These are phyloP conservation scores for Yarrowia bubula DNA, from an alignment of 805 yeast species.

Conservation along the genomic window DNA sequence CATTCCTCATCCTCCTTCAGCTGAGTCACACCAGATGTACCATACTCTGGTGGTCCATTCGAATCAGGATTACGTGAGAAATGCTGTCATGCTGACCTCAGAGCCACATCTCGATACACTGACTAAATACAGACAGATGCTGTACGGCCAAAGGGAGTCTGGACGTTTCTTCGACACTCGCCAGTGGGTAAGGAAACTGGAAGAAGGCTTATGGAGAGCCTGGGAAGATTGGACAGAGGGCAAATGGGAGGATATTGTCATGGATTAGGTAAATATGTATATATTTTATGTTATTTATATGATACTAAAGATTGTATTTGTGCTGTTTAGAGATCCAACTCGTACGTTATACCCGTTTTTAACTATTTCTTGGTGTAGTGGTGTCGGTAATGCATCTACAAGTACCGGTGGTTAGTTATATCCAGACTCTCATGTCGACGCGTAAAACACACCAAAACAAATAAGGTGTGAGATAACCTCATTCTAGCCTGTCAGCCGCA, in stretches of 20 bases:
- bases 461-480: too few relatives aligned
- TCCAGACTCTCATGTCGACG: too few relatives aligned
- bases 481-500: too few relatives aligned
- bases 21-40: background rate
- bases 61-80: background rate
- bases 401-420: too few relatives aligned
- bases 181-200: background rate
- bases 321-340: too few relatives aligned
- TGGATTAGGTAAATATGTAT: background rate
- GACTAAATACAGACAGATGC: background rate
- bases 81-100: background rate
- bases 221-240: background rate
- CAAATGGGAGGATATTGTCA: background rate
- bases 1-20: constrained; percentile 28
- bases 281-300: background rate
- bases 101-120: background rate
- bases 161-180: background rate
- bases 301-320: background rate
- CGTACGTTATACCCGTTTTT: too few relatives aligned
- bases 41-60: background rate
- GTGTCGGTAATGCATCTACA: too few relatives aligned
- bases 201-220: background rate
- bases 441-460: too few relatives aligned
- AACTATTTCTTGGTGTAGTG: too few relatives aligned
- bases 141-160: background rate